Conservation (phyloP, 2,329 filamentous ascomycete genomes). For the Colletotrichum falcatum region DNA sequence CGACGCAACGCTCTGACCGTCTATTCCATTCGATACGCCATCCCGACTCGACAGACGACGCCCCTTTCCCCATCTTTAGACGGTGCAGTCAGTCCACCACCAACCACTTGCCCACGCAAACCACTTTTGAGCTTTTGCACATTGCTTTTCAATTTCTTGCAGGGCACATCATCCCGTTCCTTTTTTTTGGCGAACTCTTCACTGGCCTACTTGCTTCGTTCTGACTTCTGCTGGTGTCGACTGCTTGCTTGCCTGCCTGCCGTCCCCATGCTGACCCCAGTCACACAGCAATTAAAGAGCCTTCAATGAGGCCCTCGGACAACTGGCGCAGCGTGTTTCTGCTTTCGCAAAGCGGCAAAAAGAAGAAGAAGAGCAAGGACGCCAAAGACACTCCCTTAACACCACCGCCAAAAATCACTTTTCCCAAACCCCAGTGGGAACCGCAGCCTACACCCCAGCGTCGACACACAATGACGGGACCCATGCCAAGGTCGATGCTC, state of each 20-base stretch:
- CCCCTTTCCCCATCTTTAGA: constrained; percentile 15
- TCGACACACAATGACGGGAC: constrained; percentile 35
- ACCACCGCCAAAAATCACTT: constrained; percentile 10
- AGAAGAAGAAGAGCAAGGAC: constrained; percentile 33
- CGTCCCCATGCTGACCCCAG: constrained; percentile 29
- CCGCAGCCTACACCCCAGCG: constrained; percentile 10
- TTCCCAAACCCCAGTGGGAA: constrained; percentile 25
- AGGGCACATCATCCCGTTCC: background rate
- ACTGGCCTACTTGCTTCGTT: constrained; percentile 4
- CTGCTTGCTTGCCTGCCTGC: constrained; percentile 8
- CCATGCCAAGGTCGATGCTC: constrained; percentile 44
- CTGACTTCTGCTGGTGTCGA: background rate
- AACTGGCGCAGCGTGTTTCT: constrained; percentile 39
- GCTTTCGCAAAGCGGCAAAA: constrained; percentile 36
- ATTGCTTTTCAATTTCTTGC: background rate
- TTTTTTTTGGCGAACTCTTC: background rate
- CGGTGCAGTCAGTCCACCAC: constrained; percentile 33
- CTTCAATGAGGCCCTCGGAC: constrained; percentile 34
- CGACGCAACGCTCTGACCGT: constrained; percentile 13
- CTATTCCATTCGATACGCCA: constrained; percentile 5
- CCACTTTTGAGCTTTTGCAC: constrained; percentile 9
- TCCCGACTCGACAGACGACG: constrained; percentile 24
- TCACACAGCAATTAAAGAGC: constrained; percentile 17
- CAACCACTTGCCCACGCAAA: constrained; percentile 8
- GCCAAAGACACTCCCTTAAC: constrained; percentile 22